These are phyloP conservation scores for Penicillium hordei DNA, from an alignment of 2,329 filamentous ascomycete genomes.

Conservation along the genomic window DNA sequence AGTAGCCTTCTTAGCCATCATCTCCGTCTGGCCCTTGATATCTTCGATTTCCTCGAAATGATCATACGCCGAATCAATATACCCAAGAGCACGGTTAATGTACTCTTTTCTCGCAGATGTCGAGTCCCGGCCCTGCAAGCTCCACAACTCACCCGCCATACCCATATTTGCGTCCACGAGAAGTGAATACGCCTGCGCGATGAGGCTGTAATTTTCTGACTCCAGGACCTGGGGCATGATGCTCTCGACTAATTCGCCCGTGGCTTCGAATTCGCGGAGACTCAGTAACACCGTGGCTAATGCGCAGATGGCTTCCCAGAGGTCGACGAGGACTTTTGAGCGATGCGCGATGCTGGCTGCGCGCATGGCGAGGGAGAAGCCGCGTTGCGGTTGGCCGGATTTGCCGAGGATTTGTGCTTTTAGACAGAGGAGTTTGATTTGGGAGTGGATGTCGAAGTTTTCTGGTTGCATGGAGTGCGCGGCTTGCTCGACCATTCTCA, in stretches of 20 bases:
- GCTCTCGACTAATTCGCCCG: constrained; percentile 63
- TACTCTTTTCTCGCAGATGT: constrained; percentile 52
- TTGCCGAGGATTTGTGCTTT: constrained; percentile 71
- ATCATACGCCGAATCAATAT: constrained; percentile 62
- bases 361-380: constrained; percentile 73
- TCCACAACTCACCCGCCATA: constrained; percentile 57
- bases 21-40: constrained; percentile 69
- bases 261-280: constrained; percentile 68
- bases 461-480: constrained; percentile 54
- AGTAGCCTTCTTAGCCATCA: constrained; percentile 78
- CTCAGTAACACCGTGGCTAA: constrained; percentile 68
- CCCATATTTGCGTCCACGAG: constrained; percentile 80
- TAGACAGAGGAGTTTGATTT: constrained; percentile 68
- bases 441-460: constrained; percentile 64
- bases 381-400: constrained; percentile 68
- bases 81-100: constrained; percentile 58
- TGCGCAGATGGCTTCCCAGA: constrained; percentile 71
- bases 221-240: constrained; percentile 77
- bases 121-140: constrained; percentile 19
- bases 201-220: constrained; percentile 61
- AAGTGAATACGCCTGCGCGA: constrained; percentile 66
- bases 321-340: constrained; percentile 63
- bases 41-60: constrained; percentile 69
- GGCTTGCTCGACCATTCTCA: constrained; percentile 55
- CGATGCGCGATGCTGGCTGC: constrained; percentile 73